Evolutionary conservation across 2,329 filamentous ascomycete species (phyloP).

Genomic region (Botrytis squamosa): DNA sequence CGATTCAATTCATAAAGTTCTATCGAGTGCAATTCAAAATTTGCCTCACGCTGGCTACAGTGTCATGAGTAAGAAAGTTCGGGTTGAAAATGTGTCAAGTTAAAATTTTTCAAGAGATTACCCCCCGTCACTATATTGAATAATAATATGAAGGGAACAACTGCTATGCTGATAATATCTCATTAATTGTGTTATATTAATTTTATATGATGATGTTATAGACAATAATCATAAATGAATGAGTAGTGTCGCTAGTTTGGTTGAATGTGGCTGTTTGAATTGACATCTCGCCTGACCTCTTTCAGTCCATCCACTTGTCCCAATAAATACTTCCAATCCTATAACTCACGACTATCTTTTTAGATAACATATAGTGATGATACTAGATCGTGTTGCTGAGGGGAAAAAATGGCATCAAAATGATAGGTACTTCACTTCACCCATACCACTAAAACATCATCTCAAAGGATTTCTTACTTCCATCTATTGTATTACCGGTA

Average conservation of each 20-base stretch:
- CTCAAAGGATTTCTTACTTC: neutral
- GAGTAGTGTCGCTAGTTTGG: neutral
- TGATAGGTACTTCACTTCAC: neutral
- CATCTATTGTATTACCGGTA: neutral
- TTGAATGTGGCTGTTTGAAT: neutral
- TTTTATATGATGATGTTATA: neutral
- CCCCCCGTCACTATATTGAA: neutral
- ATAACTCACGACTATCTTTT: neutral
- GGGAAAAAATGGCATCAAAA: neutral
- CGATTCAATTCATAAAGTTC: neutral
- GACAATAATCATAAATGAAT: neutral
- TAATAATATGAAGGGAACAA: neutral
- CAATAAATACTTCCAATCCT: neutral
- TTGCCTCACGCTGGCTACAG: accelerated
- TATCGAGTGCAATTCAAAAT: neutral
- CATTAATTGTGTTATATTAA: neutral
- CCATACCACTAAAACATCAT: too few species aligned
- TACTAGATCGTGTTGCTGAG: neutral
- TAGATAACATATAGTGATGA: neutral
- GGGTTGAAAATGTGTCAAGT: too few species aligned
- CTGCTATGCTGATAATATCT: neutral
- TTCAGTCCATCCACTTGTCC: neutral
- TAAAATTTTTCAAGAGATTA: too few species aligned
- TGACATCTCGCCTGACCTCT: neutral
- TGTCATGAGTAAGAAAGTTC: too few species aligned